Evolutionary conservation across 176 grass and related monocot species (phyloP).

Genomic region (Puya raimondii): DNA sequence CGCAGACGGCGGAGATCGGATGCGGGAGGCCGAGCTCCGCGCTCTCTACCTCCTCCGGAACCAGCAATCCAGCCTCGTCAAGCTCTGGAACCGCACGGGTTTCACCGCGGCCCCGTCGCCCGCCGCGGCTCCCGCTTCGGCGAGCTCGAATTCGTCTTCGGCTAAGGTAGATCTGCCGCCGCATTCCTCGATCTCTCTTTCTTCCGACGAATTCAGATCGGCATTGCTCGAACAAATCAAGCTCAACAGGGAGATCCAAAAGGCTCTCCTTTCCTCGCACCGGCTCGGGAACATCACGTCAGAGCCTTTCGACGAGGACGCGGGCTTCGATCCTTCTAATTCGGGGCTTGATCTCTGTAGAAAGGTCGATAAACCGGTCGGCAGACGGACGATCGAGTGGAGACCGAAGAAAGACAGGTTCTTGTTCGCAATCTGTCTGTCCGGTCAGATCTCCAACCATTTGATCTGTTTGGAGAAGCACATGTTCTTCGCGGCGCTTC

Average conservation of each 20-base stretch:
- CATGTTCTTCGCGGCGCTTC: slow-evolving; percentile 90
- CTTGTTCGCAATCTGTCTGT: slow-evolving; percentile 73
- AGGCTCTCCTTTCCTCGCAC: slow-evolving; percentile 57
- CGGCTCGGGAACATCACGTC: slow-evolving; percentile 26
- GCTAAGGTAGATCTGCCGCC: slow-evolving; percentile 11
- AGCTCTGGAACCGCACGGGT: slow-evolving; percentile 49
- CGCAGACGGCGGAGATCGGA: slow-evolving; percentile 35
- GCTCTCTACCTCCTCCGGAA: slow-evolving; percentile 69
- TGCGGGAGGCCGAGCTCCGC: slow-evolving; percentile 78
- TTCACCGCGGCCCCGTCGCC: slow-evolving; percentile 5
- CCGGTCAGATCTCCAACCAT: slow-evolving; percentile 97
- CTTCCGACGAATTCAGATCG: slow-evolving; percentile 47
- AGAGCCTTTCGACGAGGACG: slow-evolving; percentile 18
- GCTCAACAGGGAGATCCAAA: slow-evolving; percentile 75
- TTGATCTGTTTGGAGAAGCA: slow-evolving; percentile 98
- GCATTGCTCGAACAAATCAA: slow-evolving; percentile 66
- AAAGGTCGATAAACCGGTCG: slow-evolving; percentile 32
- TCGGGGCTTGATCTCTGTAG: slow-evolving; percentile 34
- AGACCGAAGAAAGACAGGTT: slow-evolving; percentile 71
- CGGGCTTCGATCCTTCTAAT: slow-evolving; percentile 39
- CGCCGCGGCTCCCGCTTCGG: slow-evolving; percentile 6
- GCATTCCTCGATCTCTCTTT: slow-evolving; percentile 14
- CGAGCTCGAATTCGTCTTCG: slow-evolving; percentile 15
- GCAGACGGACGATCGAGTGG: slow-evolving; percentile 76
- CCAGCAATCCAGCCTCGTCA: slow-evolving; percentile 57